Percentiles rank a stretch among this genome's conserved stretches.
Evolutionary conservation across 176 grass and related monocot genomes (phyloP).

Genomic region (Musa schizocarpa): DNA sequence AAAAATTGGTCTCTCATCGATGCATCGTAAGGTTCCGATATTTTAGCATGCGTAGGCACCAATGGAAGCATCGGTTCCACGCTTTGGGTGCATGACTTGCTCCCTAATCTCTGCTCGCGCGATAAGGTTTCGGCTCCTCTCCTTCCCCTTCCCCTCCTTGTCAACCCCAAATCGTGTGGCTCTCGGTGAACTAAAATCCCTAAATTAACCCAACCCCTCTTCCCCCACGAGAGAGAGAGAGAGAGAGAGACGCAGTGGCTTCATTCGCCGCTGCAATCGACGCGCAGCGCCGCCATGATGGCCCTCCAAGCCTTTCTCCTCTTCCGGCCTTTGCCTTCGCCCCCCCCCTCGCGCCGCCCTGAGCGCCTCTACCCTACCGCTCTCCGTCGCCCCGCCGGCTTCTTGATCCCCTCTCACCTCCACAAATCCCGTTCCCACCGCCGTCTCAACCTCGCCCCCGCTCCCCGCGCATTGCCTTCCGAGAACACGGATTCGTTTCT

Average conservation of each 20-base stretch:
- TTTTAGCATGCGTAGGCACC: too few species aligned
- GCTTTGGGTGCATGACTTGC: too few species aligned
- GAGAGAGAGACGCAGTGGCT: too few species aligned
- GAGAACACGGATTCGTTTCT: background rate
- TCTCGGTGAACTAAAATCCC: background rate
- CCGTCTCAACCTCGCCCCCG: background rate
- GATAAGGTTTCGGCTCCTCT: background rate
- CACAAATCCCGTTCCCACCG: background rate
- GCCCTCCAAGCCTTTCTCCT: constrained; percentile 6
- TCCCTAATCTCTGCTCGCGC: too few species aligned
- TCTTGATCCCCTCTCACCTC: background rate
- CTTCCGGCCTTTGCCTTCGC: background rate
- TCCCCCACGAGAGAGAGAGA: background rate
- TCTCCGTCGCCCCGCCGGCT: background rate
- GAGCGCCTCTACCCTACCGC: too few species aligned
- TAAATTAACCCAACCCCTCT: background rate
- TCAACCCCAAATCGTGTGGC: constrained; percentile 12
- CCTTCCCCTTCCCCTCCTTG: background rate
- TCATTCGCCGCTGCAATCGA: too few species aligned
- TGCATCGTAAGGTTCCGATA: too few species aligned
- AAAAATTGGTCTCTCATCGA: too few species aligned
- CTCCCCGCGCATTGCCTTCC: constrained; percentile 2
- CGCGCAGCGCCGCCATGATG: background rate
- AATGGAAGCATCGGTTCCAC: too few species aligned
- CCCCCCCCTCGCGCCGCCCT: background rate